Evolutionary conservation across 23 red algal genomes (phyloP), one percentile per base, ranked within the genome.

Genomic region (Porphyridium purpureum): DNA sequence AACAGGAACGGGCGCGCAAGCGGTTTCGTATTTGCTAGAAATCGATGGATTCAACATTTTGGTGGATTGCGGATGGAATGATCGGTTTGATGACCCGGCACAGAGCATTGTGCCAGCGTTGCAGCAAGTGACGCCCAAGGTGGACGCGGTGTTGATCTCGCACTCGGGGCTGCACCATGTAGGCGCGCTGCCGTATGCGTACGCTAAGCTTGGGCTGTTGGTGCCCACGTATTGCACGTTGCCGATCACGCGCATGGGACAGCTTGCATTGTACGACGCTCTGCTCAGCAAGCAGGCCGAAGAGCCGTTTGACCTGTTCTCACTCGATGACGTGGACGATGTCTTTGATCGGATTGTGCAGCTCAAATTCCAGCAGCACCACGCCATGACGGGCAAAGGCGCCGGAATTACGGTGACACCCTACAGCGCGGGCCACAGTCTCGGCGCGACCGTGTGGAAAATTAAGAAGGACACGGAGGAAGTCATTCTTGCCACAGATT

Each of bases 181-280:
- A 4, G 90, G 90, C 33, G 90, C 90, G 22, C 73, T 98, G 34
- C 87, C 87, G 25, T 94, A 83, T 50, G 77, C 79, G n/a, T 50
- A 75, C 4, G 55, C 29, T 21, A 33, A 68, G 30, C 60, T 86
- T 7, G 74, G 74, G 32, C 72, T 98, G 28, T 31, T 41, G 11
- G 60, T 67, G 0, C 67, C 74, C 3, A 62, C 82, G 29, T 98
- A 82, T 46, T 50, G 79, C 2, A 98, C 90, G 11, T 34, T 83
- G 11, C 90, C 90, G 14, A 72, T 86, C 23, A 78, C 72, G 71
- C 74, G 79, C 52, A 72, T 98, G 59, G 90, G 90, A 1, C 90
- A 98, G 22, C 74, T 98, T 63, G 80, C 80, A 49, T 62, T 98
- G 52, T 98, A 98, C 65, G 80, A 98, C 23, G 73, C 80, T 1